phyloP scores from a whole-genome alignment of 1,284 basidiomycete species.

The Lentinus polychrous region DNA sequence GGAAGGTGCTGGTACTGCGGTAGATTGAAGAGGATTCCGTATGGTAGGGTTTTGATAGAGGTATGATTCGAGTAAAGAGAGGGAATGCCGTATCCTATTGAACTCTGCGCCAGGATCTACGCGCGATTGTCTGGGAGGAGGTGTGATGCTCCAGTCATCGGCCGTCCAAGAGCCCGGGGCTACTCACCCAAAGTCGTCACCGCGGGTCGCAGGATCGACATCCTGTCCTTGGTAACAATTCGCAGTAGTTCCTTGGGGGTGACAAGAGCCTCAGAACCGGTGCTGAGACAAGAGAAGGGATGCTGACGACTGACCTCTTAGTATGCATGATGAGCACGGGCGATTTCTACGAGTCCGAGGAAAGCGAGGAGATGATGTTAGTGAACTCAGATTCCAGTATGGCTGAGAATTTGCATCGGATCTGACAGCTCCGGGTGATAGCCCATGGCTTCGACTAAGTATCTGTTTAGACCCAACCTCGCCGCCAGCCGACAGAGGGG shows the following conservation, averaged over 20 bases:
- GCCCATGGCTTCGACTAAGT: background rate
- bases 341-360: constrained; percentile 50
- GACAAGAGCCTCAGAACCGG: background rate
- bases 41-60: constrained; percentile 36
- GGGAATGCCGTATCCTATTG: constrained; percentile 63
- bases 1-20: constrained; percentile 8
- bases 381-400: background rate
- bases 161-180: background rate
- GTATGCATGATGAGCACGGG: constrained; percentile 75
- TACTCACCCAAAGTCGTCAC: constrained; percentile 40
- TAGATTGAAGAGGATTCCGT: constrained; percentile 20
- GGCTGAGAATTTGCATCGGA: background rate
- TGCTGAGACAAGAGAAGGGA: background rate
- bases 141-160: constrained; percentile 28
- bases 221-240: constrained; percentile 58
- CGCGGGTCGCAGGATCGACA: constrained; percentile 27
- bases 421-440: background rate
- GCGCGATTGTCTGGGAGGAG: constrained; percentile 33
- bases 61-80: constrained; percentile 65
- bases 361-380: constrained; percentile 17
- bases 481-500: no score
- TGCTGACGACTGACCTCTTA: constrained; percentile 44
- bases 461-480: no score
- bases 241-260: constrained; percentile 55
- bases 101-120: constrained; percentile 71